phyloP scores from a whole-genome alignment of 371 early-diverging fungal species.

The Gilbertella persicaria region DNA sequence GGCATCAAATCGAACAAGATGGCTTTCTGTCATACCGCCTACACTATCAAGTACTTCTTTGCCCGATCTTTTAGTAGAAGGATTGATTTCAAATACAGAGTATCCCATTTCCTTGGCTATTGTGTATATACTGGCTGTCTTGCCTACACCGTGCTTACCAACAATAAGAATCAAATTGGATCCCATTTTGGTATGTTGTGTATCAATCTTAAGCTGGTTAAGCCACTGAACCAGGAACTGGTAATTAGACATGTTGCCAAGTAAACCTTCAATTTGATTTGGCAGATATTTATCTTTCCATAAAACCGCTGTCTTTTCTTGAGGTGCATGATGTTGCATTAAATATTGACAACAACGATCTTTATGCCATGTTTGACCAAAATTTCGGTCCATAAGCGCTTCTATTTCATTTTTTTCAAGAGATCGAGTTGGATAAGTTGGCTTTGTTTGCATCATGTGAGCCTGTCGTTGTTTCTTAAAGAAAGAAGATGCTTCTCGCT shows the following conservation, averaged over 20 bases:
- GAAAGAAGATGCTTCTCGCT: too few species aligned
- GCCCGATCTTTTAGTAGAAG: slow-evolving; percentile 68
- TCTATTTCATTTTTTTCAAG: too few species aligned
- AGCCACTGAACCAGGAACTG: slow-evolving; percentile 28
- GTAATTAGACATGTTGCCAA: slow-evolving; percentile 14
- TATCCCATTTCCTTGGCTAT: slow-evolving; percentile 71
- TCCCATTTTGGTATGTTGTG: slow-evolving; percentile 27
- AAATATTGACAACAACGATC: not conserved
- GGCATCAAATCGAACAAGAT: slow-evolving; percentile 44
- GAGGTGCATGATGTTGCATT: not conserved
- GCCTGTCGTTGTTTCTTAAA: too few species aligned
- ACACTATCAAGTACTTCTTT: slow-evolving; percentile 64
- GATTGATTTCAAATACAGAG: slow-evolving; percentile 74
- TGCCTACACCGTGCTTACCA: slow-evolving; percentile 73
- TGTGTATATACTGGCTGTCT: slow-evolving; percentile 75
- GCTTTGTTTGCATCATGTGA: too few species aligned
- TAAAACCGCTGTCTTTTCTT: not conserved
- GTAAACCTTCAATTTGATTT: slow-evolving; percentile 9
- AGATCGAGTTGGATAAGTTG: too few species aligned
- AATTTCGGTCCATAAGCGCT: too few species aligned
- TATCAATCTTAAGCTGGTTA: slow-evolving; percentile 20
- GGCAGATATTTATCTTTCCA: slow-evolving; percentile 46
- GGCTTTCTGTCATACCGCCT: slow-evolving; percentile 73
- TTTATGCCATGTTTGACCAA: not conserved
- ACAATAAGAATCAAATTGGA: slow-evolving; percentile 54